Percentiles rank a stretch among this genome's conserved stretches.
Evolutionary conservation across 768 basidiomycete species (phyloP).

Genomic region (Fomitopsis pulvina): DNA sequence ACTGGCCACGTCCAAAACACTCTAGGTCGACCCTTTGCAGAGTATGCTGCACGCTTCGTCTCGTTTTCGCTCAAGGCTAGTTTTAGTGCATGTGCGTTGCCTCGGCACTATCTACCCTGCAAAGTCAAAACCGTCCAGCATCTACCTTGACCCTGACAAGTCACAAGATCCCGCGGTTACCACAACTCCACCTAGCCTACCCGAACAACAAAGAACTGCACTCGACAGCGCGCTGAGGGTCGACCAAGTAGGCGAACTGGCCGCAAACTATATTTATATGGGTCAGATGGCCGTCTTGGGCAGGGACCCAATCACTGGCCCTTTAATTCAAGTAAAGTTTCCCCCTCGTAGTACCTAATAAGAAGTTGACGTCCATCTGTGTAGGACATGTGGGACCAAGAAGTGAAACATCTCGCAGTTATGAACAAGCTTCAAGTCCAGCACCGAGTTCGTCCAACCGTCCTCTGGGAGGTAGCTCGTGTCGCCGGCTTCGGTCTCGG

Average conservation of each 20-base stretch:
- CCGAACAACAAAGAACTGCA: constrained; percentile 37
- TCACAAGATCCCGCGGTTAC: constrained; percentile 34
- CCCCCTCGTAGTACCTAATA: constrained; percentile 2
- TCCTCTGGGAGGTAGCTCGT: constrained; percentile 80
- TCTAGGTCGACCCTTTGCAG: too few species aligned
- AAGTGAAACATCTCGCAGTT: constrained; percentile 83
- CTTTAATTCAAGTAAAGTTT: constrained; percentile 66
- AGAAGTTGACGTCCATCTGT: background rate
- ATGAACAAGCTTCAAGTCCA: constrained; percentile 84
- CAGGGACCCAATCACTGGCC: constrained; percentile 43
- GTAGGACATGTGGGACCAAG: constrained; percentile 98
- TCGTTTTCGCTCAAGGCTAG: background rate
- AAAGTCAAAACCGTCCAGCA: constrained; percentile 31
- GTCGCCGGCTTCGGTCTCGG: constrained; percentile 84
- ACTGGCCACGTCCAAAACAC: too few species aligned
- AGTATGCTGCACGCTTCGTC: too few species aligned
- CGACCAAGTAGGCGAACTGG: constrained; percentile 93
- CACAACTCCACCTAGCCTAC: constrained; percentile 51
- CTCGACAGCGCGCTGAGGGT: constrained; percentile 75
- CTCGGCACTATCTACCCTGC: background rate
- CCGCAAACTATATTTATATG: constrained; percentile 92
- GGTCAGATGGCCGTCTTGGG: constrained; percentile 79
- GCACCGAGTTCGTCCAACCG: constrained; percentile 78
- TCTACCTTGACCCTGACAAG: constrained; percentile 39
- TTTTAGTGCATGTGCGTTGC: background rate